Evolutionary conservation across 192 early-diverging fungal species (phyloP).

Genomic region (Funneliformis mosseae): DNA sequence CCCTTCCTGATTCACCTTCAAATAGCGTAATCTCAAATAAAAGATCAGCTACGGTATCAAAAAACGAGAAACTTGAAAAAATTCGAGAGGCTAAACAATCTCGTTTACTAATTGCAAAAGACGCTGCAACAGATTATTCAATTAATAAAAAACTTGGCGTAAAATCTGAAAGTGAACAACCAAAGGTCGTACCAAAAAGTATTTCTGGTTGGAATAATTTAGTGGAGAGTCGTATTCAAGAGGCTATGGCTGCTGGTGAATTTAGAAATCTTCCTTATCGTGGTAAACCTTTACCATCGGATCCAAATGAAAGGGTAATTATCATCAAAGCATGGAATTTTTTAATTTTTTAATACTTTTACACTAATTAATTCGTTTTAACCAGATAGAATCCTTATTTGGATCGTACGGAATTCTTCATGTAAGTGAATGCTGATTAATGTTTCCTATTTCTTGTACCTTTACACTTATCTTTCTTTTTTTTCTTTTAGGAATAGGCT

Average conservation of each 20-base stretch:
- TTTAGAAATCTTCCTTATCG: conserved; percentile 36
- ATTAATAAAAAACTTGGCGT: not conserved
- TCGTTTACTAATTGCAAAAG: conserved; percentile 30
- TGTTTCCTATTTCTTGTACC: not conserved
- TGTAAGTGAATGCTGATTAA: not conserved
- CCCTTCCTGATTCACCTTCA: not conserved
- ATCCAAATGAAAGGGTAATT: conserved; percentile 17
- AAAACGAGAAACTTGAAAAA: conserved; percentile 23
- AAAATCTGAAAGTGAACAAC: not conserved
- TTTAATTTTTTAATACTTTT: not conserved
- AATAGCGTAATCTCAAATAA: not conserved
- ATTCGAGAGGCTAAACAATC: conserved; percentile 23
- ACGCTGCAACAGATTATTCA: conserved; percentile 34
- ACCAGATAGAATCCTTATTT: conserved; percentile 33
- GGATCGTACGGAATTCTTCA: conserved; percentile 36
- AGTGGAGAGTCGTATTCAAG: conserved; percentile 36
- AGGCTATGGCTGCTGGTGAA: conserved; percentile 32
- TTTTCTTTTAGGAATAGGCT: conserved; percentile 36
- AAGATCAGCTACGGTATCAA: conserved; percentile 13
- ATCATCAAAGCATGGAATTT: too few relatives aligned
- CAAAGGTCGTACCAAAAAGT: not conserved
- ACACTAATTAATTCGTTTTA: not conserved
- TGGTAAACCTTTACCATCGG: conserved; percentile 35
- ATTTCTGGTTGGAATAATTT: conserved; percentile 23
- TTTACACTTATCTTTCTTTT: not conserved